phyloP scores from a whole-genome alignment of 305 asterid genomes.

The Plantago rigida region DNA sequence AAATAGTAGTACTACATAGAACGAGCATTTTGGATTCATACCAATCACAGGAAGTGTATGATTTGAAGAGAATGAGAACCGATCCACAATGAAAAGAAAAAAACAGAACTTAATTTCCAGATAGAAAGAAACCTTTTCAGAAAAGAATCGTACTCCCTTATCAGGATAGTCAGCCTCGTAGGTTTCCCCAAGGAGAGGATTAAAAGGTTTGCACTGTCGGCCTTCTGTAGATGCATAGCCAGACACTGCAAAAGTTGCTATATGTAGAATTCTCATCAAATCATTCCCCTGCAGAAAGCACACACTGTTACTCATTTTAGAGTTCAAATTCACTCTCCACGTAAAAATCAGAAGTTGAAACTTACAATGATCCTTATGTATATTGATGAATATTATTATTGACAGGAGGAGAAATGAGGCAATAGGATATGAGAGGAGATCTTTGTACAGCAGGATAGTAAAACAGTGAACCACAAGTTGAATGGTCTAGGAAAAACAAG shows the following conservation, averaged over 20 bases:
- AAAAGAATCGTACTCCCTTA: conserved; percentile 78
- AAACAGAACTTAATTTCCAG: no score
- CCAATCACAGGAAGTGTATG: no score
- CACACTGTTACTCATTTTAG: conserved; percentile 20
- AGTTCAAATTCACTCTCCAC: neutral
- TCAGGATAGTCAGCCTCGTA: conserved; percentile 95
- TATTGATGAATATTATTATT: no score
- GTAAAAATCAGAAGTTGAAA: conserved; percentile 15
- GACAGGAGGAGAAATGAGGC: conserved; percentile 18
- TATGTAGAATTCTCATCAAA: conserved; percentile 85
- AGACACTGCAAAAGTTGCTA: conserved; percentile 96
- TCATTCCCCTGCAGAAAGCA: conserved; percentile 74
- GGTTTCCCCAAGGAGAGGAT: conserved; percentile 98
- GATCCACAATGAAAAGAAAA: no score
- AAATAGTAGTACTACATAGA: no score
- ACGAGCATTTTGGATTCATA: no score
- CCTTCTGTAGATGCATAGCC: conserved; percentile 98
- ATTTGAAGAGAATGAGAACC: neutral
- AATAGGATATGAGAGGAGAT: conserved; percentile 20
- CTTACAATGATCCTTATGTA: neutral
- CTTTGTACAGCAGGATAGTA: conserved; percentile 4
- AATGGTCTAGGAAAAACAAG: conserved; percentile 3
- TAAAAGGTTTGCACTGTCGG: conserved; percentile 93
- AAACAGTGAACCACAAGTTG: conserved; percentile 13
- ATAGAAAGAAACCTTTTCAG: conserved; percentile 59